Base-by-base conservation (phyloP, 306 rosid genomes). In the Rubus idaeus region DNA sequence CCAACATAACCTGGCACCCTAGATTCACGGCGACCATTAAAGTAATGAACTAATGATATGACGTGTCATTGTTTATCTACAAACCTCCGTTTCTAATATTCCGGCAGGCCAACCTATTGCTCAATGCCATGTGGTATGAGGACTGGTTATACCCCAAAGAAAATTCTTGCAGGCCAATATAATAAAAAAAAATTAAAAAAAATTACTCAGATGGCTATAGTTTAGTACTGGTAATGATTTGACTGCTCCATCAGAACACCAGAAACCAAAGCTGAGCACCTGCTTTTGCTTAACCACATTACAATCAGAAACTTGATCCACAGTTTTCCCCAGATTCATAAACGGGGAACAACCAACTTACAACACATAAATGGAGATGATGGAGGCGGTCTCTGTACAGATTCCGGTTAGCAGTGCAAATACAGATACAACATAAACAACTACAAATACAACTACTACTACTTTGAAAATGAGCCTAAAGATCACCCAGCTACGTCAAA, bases 361-460 rank as follows among this genome's bases (percentile, higher is more conserved):
- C 62, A 86, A 78, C 83, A 84, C 81, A 75, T 6, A 65, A 62
- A 18, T 10, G 73, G 73, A 80, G 81, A 87, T 83, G 72, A 30
- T 30, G 35, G 35, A 41, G 68, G 86, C 83, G 75, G 78, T 70
- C 84, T 82, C 88, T 86, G 83, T 83, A 88, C 94, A 89, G 74
- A 84, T 80, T 82, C 76, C 78, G 87, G 97, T 91, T 89, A 88
- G 92, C 35, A 2, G 10, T 46, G 45, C 64, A 78, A 39, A 65
- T 1, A 71, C 9, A 51, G 35, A 3, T 11, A 14, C 68, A 13
- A 62, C 18, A 63, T 21, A 70, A 60, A 14, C 14, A 26, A 41
- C 13, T 56, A n/a, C 10, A 63, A 56, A 44, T 56, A 68, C 58
- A 67, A 45, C 69, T 68, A 23, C 17, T 57, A 68, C 68, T 55